A percentile compares a stretch with the other conserved stretches of the same genome.
Conservation (phyloP, 139 green algal species). For the Chlorella sp. region DNA sequence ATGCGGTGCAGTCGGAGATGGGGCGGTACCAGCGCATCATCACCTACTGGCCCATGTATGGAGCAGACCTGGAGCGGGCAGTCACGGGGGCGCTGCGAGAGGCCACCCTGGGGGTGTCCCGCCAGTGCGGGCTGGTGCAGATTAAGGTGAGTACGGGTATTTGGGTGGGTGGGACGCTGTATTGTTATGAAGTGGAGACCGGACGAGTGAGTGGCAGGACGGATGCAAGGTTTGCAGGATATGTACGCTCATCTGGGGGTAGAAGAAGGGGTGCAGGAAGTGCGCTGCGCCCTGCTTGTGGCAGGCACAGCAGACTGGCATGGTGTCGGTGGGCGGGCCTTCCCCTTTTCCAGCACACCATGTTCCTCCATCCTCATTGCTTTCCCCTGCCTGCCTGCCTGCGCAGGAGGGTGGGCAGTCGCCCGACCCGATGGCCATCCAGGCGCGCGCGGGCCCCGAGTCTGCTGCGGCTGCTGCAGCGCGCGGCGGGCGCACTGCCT, state of each 20-base stretch:
- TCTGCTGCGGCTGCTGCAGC: not conserved
- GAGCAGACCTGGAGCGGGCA: slow-evolving; percentile 50
- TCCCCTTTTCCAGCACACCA: too few relatives aligned
- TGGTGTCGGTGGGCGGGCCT: too few relatives aligned
- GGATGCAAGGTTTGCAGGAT: too few relatives aligned
- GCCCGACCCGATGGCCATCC: slow-evolving; percentile 15
- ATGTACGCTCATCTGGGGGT: not conserved
- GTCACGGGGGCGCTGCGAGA: slow-evolving; percentile 56
- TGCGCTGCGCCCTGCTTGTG: too few relatives aligned
- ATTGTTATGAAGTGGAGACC: not conserved
- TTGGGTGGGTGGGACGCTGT: not conserved
- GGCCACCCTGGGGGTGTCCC: slow-evolving; percentile 52
- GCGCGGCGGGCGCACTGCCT: slow-evolving; percentile 31
- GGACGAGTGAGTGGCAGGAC: not conserved
- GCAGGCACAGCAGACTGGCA: too few relatives aligned
- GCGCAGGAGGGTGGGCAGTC: slow-evolving; percentile 26
- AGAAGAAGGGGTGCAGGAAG: not conserved
- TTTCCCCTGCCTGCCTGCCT: not conserved
- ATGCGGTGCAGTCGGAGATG: slow-evolving; percentile 56
- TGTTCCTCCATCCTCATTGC: not conserved
- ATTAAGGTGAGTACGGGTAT: slow-evolving; percentile 27
- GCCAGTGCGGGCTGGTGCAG: slow-evolving; percentile 66
- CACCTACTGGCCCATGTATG: slow-evolving; percentile 59
- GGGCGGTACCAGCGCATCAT: slow-evolving; percentile 62
- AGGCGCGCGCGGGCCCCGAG: not conserved